Base-by-base conservation (phyloP, 2,329 filamentous ascomycete genomes). In the Hymenoscyphus salicellus region DNA sequence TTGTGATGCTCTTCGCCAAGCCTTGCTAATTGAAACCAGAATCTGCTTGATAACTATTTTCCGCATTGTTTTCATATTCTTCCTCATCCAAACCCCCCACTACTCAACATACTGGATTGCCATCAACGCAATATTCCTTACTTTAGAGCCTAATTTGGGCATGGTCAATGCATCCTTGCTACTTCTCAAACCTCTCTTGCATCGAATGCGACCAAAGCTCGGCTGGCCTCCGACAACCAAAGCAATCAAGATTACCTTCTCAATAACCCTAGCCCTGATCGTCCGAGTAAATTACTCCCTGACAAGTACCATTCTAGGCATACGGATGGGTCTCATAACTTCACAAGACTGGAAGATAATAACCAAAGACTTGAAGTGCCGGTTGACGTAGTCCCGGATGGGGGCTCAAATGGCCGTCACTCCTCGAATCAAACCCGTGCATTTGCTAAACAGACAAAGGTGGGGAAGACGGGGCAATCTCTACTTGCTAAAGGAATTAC, bases 71-170 rank as follows among this genome's bases (percentile, higher is more conserved):
- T 57, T 57, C 26, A 57, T 26, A 4, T 57, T 57, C 33, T 30
- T 20, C 16, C 55, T 57, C n/a, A 57, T 57, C 55, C 23, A 32
- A 11, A 57, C 33, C 30, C 55, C 55, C 26, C 23, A 57, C 55
- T 10, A 57, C 28, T 33, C 55, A 10, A 57, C 28, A 16, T 57
- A 32, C 26, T 57, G 55, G 55, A 57, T 57, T 8, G 23, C 55
- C 26, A 32, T 57, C 55, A 33, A 30, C 17, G 55, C 23, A 33
- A 57, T 57, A 30, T 33, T 57, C 55, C 55, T 57, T n/a, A 33
- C 55, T n/a, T 33, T 57, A 10, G 55, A 57, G 17, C 55, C 55
- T 6, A 57, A 57, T 26, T 26, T 57, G 3, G 55, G 55, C 8
- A 57, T 57, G 8, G 55, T 57, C 10, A 57, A 57, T 28, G 55